Conservation (phyloP, 2,329 filamentous ascomycete genomes). For the Penicillium sp. region DNA sequence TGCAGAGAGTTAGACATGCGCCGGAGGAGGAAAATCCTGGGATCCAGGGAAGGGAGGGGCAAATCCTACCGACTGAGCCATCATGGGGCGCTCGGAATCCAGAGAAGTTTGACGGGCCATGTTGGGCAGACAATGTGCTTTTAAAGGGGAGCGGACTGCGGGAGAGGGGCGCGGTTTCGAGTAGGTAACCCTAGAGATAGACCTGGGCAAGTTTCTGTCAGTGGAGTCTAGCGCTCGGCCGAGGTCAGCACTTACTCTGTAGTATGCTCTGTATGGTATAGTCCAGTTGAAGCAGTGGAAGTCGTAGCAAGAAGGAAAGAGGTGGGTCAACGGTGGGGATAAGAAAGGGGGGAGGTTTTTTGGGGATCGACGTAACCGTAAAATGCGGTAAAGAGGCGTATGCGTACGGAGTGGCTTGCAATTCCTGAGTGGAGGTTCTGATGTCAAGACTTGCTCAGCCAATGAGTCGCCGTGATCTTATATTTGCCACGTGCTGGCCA, state of each 20-base stretch:
- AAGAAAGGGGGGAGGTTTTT: background rate
- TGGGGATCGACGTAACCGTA: background rate
- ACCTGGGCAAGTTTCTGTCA: background rate
- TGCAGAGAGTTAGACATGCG: conserved; percentile 23
- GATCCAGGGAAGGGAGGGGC: conserved; percentile 2
- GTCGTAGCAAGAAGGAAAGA: background rate
- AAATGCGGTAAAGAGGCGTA: background rate
- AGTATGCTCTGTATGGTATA: background rate
- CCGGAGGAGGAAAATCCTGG: background rate
- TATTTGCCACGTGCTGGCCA: conserved; percentile 24
- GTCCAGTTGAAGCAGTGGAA: background rate
- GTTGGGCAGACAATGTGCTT: background rate
- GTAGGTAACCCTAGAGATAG: background rate
- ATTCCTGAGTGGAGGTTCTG: background rate
- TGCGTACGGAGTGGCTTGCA: background rate
- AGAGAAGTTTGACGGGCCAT: conserved; percentile 49
- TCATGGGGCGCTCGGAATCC: conserved; percentile 58
- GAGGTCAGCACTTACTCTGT: background rate
- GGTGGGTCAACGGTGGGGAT: conserved; percentile 17
- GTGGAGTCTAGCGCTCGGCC: background rate
- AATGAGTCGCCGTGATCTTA: background rate
- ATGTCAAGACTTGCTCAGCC: conserved; percentile 3
- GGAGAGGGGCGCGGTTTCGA: conserved; percentile 4
- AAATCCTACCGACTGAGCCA: conserved; percentile 53
- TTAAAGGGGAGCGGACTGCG: conserved; percentile 1